Percentiles rank a stretch among this genome's conserved stretches.
These are phyloP conservation scores for Xylaria flabelliformis DNA, from an alignment of 495 filamentous ascomycete genomes.

Conservation along the genomic window DNA sequence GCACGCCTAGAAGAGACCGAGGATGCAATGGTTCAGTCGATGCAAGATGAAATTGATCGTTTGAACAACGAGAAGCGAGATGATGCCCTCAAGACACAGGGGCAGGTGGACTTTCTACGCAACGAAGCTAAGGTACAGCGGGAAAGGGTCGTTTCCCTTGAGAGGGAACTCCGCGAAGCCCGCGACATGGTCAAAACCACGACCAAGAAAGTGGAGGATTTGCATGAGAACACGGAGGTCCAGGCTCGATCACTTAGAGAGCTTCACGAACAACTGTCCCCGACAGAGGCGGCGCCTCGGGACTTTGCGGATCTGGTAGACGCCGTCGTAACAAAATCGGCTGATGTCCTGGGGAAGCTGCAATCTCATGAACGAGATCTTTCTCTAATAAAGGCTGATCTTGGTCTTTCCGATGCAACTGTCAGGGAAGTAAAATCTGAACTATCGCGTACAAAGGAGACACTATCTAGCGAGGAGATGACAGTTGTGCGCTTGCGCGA, in stretches of 20 bases:
- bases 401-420: constrained; percentile 48
- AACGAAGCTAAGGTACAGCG: constrained; percentile 62
- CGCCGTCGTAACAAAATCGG: constrained; percentile 65
- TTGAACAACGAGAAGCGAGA: constrained; percentile 62
- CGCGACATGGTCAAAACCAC: constrained; percentile 59
- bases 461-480: constrained; percentile 54
- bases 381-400: constrained; percentile 51
- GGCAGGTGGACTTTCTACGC: constrained; percentile 60
- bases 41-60: constrained; percentile 73
- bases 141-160: constrained; percentile 59
- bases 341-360: constrained; percentile 57
- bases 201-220: constrained; percentile 56
- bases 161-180: constrained; percentile 58
- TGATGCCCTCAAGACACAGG: constrained; percentile 62
- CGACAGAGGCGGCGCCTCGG: constrained; percentile 59
- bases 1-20: constrained; percentile 83
- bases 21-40: constrained; percentile 83
- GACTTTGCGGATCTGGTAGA: constrained; percentile 67
- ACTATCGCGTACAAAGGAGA: constrained; percentile 52
- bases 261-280: constrained; percentile 66
- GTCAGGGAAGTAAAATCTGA: constrained; percentile 48
- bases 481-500: constrained; percentile 53
- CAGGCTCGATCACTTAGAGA: constrained; percentile 65
- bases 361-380: constrained; percentile 53
- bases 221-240: constrained; percentile 53